phyloP scores from a whole-genome alignment of 352 stramenopile species.

The Peronospora tabacina region DNA sequence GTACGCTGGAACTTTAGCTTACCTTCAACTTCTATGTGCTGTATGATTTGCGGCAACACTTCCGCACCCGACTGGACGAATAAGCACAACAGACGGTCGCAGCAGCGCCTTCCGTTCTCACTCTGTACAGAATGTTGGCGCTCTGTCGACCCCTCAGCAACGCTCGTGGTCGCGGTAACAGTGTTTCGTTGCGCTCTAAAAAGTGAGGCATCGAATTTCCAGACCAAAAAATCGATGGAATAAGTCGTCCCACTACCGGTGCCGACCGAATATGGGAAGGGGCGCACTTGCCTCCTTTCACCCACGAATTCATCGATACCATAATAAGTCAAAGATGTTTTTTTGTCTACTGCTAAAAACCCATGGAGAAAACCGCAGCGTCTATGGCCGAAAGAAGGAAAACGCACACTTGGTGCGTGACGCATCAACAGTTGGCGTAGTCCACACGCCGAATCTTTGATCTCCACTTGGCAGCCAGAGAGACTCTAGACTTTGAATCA shows the following conservation, averaged over 20 bases:
- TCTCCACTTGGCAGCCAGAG: background rate
- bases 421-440: conserved; percentile 10
- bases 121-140: background rate
- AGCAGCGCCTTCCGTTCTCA: background rate
- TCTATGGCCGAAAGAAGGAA: conserved; percentile 9
- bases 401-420: conserved; percentile 9
- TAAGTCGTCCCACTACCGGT: conserved; percentile 8
- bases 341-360: background rate
- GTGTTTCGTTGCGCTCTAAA: background rate
- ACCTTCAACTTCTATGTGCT: conserved; percentile 11
- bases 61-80: background rate
- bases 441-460: conserved; percentile 17
- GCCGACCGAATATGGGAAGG: conserved; percentile 7
- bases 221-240: conserved; percentile 5
- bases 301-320: no score
- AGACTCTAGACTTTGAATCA: background rate
- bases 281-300: background rate
- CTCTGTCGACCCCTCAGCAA: background rate
- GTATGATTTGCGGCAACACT: background rate
- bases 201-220: background rate
- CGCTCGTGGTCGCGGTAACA: background rate
- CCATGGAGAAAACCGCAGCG: conserved; percentile 8
- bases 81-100: background rate
- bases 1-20: conserved; percentile 15
- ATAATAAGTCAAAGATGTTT: background rate